Evolutionary conservation across 371 early-diverging fungal genomes (phyloP), one percentile per base, ranked within the genome.

Genomic region (Coemansia sp.): DNA sequence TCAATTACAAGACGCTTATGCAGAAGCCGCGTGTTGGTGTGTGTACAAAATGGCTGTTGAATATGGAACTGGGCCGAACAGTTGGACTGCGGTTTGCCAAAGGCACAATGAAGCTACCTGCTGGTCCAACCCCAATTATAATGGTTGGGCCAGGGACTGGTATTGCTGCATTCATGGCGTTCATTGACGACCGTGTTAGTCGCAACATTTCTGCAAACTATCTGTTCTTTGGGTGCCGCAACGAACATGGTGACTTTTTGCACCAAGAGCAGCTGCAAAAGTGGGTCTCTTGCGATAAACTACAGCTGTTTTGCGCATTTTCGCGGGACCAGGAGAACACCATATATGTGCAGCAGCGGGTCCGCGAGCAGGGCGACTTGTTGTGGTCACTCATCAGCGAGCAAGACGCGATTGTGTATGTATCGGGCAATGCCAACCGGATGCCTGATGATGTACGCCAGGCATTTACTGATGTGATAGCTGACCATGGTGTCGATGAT

Each of bases 71-170:
- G 4, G 84, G 81, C 5, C 65, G 42, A 6, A 40, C 8, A 1
- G 82, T 95, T 5, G 68, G 70, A 8, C 77, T 91, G 31, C 79
- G 79, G 8, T 83, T 95, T 31, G 80, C 83, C 10, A 72, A 80
- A 39, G 97, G 95, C 13, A 91, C 93, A 0, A 86, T 96, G 86
- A 69, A 68, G 26, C 72, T 92, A 40, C 86, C 87, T 5, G 21
- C 55, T 0, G 82, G 80, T 53, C 65, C 31, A 0, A 61, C 67
- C 11, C 87, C 88, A 2, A 67, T 86, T 0, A 78, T 88, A 47
- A 83, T 89, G 84, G 82, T 87, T 18, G 81, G 99, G 4, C 97
- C 99, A 7, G 99, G 99, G 42, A 98, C 99, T 1, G 99, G 99
- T 57, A 92, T 98, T n/a, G 83, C 95, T 18, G 90, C 95, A 3